phyloP scores from a whole-genome alignment of 306 rosid genomes.

The Senna siamea region DNA sequence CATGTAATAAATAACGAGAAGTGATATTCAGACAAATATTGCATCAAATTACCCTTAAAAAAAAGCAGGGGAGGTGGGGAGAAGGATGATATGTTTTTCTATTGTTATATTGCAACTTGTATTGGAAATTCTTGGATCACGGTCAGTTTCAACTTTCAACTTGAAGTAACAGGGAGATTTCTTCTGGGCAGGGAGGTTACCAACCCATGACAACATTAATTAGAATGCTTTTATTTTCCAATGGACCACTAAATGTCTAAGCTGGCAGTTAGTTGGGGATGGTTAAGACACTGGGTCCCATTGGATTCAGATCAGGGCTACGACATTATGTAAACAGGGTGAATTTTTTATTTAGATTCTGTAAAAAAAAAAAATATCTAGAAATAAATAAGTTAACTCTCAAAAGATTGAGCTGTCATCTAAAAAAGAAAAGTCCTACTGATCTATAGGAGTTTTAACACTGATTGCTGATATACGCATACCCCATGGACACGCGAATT shows the following conservation, averaged over 20 bases:
- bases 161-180: neutral
- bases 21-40: slow-evolving; percentile 4
- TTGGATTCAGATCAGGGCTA: neutral
- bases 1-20: neutral
- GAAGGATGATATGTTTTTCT: neutral
- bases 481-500: slow-evolving; percentile 11
- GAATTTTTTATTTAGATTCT: too few species aligned
- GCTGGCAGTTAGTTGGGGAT: slow-evolving; percentile 51
- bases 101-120: neutral
- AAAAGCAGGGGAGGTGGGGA: too few species aligned
- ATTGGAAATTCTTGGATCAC: slow-evolving; percentile 10
- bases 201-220: slow-evolving; percentile 40
- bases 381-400: too few species aligned
- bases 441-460: slow-evolving; percentile 23
- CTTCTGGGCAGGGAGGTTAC: slow-evolving; percentile 7
- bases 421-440: neutral
- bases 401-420: too few species aligned
- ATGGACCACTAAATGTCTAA: slow-evolving; percentile 37
- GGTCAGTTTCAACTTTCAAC: slow-evolving; percentile 34
- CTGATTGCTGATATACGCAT: neutral
- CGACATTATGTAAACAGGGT: neutral
- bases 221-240: slow-evolving; percentile 12
- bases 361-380: too few species aligned
- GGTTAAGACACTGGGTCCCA: slow-evolving; percentile 56
- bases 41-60: neutral